Base-by-base conservation (phyloP, 1,139 yeast genomes). In the Pichia sp. region DNA sequence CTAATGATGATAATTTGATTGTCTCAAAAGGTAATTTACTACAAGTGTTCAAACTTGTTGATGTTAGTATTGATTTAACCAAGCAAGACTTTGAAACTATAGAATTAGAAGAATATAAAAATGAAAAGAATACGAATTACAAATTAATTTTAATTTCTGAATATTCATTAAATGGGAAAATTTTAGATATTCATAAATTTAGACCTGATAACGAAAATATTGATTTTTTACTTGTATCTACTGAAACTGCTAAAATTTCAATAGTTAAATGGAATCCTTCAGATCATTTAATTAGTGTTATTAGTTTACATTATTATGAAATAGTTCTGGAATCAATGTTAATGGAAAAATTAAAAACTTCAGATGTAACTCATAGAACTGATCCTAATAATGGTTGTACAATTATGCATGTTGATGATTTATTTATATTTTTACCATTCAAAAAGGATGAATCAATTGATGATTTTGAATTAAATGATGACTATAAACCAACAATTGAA, bases 291-390 rank as follows among this genome's bases (percentile, higher is more conserved):
- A 72, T 92, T 11, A 71, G 76, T 26, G 88, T 97, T 0, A 75
- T 81, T 3, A 86, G 96, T 45, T 71, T 92, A 49, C 99, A 92
- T 66, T 88, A 78, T 64, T 92, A 90, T 65, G 97, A 90, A 61
- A 78, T 79, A 48, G 78, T 81, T 41, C 73, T 86, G 48, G 76
- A 69, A 57, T 74, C 71, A 48, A 64, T 72, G 49, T 79, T 79
- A 39, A 72, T 71, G 52, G 79, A 74, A 61, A 74, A 67, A 51
- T 66, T 73, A 47, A 62, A 62, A 48, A 66, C 67, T 43, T 61
- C 70, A 5, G 63, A 70, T 6, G 69, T 88, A 0, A 69, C 71
- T 28, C 71, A 87, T 55, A 67, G 81, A 33, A 71, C 83, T 0
- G 96, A 88, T 51, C 90, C 95, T 1, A 72, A 72, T 46, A 71